Base-by-base conservation (phyloP, 2,329 filamentous ascomycete species). In the Ilyonectria robusta region DNA sequence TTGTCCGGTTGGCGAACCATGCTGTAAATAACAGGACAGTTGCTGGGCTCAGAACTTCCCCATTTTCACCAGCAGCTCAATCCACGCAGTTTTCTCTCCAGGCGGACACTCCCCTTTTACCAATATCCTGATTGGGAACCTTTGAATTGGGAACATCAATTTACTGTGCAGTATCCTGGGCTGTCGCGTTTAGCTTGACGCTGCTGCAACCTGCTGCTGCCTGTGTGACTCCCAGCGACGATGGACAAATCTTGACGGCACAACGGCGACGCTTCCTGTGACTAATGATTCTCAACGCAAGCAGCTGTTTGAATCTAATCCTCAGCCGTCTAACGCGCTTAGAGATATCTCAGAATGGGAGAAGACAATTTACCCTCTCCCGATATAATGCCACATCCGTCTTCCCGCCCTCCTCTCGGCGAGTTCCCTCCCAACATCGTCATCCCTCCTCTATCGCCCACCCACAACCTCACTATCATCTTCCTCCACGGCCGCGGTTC, bases 401-500 rank as follows among this genome's bases (percentile, higher is more conserved):
- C 26, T 1, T 29, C 11, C 21, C 60, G 66, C 8, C 56, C 65
- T 21, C 56, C 60, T 8, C 67, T 73, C 6, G 72, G 76, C 23
- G 19, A 71, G 17, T 78, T 80, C 19, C 70, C 70, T 6, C 69
- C 70, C 8, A 70, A 70, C 3, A 56, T 74, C 11, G 21, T 62
- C 21, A 31, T 75, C 10, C 67, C 74, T 10, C 77, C 78, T 4
- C 59, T 77, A 1, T 65, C 67, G 0, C 44, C 62, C 6, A 72
- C 74, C 1, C 85, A 87, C 70, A 77, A 69, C n/a, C 76, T 82
- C 59, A 86, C 84, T 29, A 70, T 87, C 62, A 80, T 87, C 65
- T 73, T 87, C 59, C 81, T 87, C 6, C 85, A 87, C 65, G 85
- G 85, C 40, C 84, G 84, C 8, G 85, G 85, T n/a, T 82, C 77